A percentile compares a stretch with the other conserved stretches of the same genome.
Conservation (phyloP, 805 yeast species). For the Sugiyamaella boreocaroliniensis region DNA sequence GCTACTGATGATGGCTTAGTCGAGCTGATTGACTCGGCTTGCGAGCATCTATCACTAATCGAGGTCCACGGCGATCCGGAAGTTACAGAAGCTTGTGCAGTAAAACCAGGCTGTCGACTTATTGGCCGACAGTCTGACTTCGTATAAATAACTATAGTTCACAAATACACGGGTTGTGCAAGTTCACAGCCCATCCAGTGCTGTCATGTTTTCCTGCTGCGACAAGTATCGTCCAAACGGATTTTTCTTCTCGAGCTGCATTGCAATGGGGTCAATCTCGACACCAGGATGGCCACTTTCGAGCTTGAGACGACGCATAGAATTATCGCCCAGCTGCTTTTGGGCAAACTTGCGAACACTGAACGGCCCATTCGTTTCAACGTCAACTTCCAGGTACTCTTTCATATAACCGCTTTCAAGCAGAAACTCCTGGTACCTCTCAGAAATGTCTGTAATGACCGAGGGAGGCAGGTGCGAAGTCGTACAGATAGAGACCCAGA, state of each 20-base stretch:
- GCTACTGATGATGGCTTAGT: constrained; percentile 63
- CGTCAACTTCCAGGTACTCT: constrained; percentile 18
- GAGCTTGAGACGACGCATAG: constrained; percentile 12
- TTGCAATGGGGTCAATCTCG: constrained; percentile 9
- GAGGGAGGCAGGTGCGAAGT: constrained; percentile 23
- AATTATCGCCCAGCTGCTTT: constrained; percentile 15
- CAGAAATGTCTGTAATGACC: constrained; percentile 25
- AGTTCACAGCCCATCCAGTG: background rate
- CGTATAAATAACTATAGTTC: background rate
- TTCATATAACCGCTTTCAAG: constrained; percentile 5
- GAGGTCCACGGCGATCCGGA: constrained; percentile 64
- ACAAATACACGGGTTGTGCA: background rate
- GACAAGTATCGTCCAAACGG: constrained; percentile 12
- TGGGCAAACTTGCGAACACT: constrained; percentile 12
- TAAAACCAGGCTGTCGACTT: constrained; percentile 1
- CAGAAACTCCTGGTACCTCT: constrained; percentile 23
- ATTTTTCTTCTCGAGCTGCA: constrained; percentile 3
- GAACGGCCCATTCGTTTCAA: constrained; percentile 23
- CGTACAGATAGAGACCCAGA: constrained; percentile 18
- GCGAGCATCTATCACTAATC: constrained; percentile 55
- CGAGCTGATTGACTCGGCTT: constrained; percentile 49
- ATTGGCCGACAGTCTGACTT: constrained; percentile 12
- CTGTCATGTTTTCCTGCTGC: constrained; percentile 1
- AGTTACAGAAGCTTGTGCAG: constrained; percentile 17
- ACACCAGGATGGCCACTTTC: constrained; percentile 24